Conservation (phyloP, 345 rosid species). For the Gynandropsis gynandra region DNA sequence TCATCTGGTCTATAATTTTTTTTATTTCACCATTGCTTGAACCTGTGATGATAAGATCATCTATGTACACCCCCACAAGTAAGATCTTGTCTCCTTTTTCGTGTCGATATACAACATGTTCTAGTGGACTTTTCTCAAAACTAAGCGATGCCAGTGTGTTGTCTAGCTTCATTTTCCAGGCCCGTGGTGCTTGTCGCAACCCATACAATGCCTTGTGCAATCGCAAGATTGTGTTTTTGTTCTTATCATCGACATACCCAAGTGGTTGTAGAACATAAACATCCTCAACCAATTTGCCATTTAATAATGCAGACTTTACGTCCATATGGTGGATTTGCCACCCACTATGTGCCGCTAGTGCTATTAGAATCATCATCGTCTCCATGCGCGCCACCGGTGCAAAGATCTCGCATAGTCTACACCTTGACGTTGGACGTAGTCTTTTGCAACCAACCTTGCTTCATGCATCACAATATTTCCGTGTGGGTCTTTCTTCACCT, state of each 20-base stretch:
- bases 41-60: background rate
- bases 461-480: background rate
- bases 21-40: background rate
- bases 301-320: background rate
- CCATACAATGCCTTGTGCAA: background rate
- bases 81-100: background rate
- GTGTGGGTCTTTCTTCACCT: background rate
- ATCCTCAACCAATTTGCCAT: background rate
- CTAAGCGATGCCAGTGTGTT: background rate
- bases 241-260: background rate
- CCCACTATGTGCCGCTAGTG: background rate
- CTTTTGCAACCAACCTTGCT: background rate
- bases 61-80: background rate
- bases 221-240: background rate
- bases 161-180: background rate
- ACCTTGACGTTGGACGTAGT: background rate
- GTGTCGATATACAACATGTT: too few relatives aligned
- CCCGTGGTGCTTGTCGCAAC: background rate
- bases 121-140: background rate
- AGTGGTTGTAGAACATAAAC: background rate
- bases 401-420: background rate
- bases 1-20: background rate
- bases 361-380: background rate
- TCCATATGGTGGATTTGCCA: background rate
- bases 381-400: background rate